Percentiles rank a stretch among this genome's conserved stretches.
These are phyloP conservation scores for Hyaloscypha bicolor DNA, from an alignment of 495 filamentous ascomycete species.

Conservation along the genomic window DNA sequence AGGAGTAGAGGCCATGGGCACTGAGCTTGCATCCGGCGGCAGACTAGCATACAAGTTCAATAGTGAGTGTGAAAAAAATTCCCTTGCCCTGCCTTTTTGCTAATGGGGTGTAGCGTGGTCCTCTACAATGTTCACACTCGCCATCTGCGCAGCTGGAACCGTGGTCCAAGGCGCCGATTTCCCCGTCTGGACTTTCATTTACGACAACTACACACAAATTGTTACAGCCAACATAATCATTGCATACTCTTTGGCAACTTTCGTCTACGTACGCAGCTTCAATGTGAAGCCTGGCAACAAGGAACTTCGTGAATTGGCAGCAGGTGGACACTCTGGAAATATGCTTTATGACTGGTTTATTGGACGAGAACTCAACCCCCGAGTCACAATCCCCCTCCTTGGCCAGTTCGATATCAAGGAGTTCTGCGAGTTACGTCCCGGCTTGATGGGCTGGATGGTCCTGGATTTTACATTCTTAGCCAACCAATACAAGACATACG, in stretches of 20 bases:
- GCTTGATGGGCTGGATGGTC: constrained; percentile 87
- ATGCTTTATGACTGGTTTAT: constrained; percentile 96
- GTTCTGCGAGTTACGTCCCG: constrained; percentile 88
- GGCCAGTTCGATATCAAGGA: constrained; percentile 89
- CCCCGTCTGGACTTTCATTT: constrained; percentile 87
- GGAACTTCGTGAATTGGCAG: constrained; percentile 74
- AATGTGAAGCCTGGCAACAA: constrained; percentile 70
- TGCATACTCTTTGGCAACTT: constrained; percentile 65
- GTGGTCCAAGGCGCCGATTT: constrained; percentile 78
- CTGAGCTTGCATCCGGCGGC: constrained; percentile 68
- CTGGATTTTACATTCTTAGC: constrained; percentile 84
- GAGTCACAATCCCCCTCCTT: constrained; percentile 73
- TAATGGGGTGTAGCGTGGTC: constrained; percentile 61
- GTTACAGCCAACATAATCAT: constrained; percentile 83
- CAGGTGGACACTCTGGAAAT: constrained; percentile 82
- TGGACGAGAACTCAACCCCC: constrained; percentile 94
- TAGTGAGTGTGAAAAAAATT: constrained; percentile 39
- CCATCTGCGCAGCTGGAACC: constrained; percentile 70
- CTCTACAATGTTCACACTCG: constrained; percentile 71
- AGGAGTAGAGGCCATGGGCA: constrained; percentile 70
- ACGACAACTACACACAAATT: constrained; percentile 85
- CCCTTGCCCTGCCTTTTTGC: constrained; percentile 40
- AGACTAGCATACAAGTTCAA: constrained; percentile 89
- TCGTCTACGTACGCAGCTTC: constrained; percentile 81
- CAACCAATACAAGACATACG: constrained; percentile 83